Percentiles rank a stretch among this genome's conserved stretches.
phyloP scores from a whole-genome alignment of 169 alveolate species.

The Plasmodium ovale region DNA sequence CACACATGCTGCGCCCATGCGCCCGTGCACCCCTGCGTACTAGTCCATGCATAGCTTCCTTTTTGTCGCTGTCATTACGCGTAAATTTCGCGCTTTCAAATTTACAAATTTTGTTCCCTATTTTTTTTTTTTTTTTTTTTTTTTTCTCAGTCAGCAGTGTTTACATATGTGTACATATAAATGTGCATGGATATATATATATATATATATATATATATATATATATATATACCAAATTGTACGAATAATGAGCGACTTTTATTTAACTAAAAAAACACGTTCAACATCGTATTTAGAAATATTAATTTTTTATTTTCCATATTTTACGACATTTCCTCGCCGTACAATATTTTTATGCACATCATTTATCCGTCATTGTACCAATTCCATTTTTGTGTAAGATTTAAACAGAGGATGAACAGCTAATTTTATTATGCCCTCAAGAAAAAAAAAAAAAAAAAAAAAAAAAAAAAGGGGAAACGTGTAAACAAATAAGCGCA shows the following conservation, averaged over 20 bases:
- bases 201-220: background rate
- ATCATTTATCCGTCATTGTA: too few species aligned
- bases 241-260: constrained; percentile 22
- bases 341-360: background rate
- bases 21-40: too few species aligned
- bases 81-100: constrained; percentile 50
- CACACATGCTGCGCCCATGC: constrained; percentile 11
- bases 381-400: constrained; percentile 44
- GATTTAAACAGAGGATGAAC: constrained; percentile 33
- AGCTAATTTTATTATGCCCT: constrained; percentile 38
- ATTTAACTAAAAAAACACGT: constrained; percentile 26
- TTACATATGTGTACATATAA: too few species aligned
- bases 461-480: constrained; percentile 12
- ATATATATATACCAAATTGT: background rate
- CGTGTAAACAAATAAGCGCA: too few species aligned
- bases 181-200: constrained; percentile 21
- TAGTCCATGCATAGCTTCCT: constrained; percentile 7
- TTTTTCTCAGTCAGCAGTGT: constrained; percentile 36
- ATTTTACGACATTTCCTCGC: constrained; percentile 9
- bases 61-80: constrained; percentile 41
- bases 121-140: constrained; percentile 9
- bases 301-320: constrained; percentile 32
- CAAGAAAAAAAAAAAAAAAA: constrained; percentile 13
- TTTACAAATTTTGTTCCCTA: constrained; percentile 13
- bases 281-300: constrained; percentile 62